Base-by-base conservation (phyloP, 2,329 filamentous ascomycete genomes). In the Colletotrichum paranaense region DNA sequence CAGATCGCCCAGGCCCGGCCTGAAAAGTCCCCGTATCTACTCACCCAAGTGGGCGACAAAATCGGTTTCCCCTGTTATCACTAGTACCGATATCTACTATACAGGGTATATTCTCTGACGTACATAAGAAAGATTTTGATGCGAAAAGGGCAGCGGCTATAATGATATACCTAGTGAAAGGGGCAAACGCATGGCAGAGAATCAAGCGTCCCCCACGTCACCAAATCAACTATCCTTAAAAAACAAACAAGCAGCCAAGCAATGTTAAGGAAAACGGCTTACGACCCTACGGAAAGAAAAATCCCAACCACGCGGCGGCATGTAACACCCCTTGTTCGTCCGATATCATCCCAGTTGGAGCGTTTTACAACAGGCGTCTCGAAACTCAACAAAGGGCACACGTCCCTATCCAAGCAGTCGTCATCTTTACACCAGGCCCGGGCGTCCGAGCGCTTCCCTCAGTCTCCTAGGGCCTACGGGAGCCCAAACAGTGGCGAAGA, bases 331-430 rank as follows among this genome's bases (percentile, higher is more conserved):
- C 19, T 49, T 49, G 42, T 26, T 26, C 63, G 58, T 56, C 57
- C 56, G 28, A 60, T 49, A 28, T 46, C 32, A 72, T 68, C 68
- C 63, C 28, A 7, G 68, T 53, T 49, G 26, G 22, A 57, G 19
- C 38, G 68, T 72, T 72, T 68, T 56, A 67, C 26, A 56, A 62
- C 42, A 62, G 6, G 57, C 66, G 68, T 71, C 63, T 16, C 68
- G 62, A 60, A 67, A 49, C 63, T 22, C 19, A 42, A 22, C 19
- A 62, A 26, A 26, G 63, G 11, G 32, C 32, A 35, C 59, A 28
- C 22, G 28, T 32, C 26, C 63, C 57, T 38, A 26, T 16, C 19
- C 30, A 4, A 58, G 56, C 60, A 35, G 14, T 35, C 65, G 62
- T 38, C 57, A 26, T 52, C 26, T 24, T 42, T 42, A 42, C 16